Conservation (phyloP, 331 rosid genomes). For the Quercus lobata region DNA sequence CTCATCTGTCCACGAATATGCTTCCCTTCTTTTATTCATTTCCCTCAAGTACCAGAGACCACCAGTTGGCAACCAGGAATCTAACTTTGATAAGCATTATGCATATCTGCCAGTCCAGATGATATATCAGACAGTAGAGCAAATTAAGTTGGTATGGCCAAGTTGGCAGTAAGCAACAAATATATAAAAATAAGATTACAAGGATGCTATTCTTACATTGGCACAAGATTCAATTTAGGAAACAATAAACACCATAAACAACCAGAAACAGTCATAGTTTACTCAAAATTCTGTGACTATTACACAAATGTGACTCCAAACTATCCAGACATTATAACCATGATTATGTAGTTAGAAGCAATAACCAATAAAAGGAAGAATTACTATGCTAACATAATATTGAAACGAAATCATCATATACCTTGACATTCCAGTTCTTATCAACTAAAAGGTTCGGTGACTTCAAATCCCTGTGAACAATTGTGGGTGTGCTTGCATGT, state of each 20-base stretch:
- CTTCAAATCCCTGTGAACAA: slow-evolving; percentile 97
- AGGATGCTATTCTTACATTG: not conserved
- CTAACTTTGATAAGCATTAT: not conserved
- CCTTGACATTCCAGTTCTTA: slow-evolving; percentile 98
- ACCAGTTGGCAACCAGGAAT: not conserved
- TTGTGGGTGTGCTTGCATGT: slow-evolving; percentile 88
- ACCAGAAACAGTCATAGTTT: not conserved
- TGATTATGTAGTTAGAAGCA: not conserved
- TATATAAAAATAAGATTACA: not conserved
- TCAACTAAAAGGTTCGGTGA: slow-evolving; percentile 99
- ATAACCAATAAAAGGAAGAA: slow-evolving; percentile 7
- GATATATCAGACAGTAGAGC: not conserved
- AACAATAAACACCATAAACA: not conserved
- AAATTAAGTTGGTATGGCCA: not conserved
- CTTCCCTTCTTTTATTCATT: too few relatives aligned
- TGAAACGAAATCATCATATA: slow-evolving; percentile 20
- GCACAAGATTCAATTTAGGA: not conserved
- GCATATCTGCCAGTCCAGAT: not conserved
- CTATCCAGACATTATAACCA: not conserved
- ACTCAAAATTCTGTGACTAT: not conserved
- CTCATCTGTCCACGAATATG: too few relatives aligned
- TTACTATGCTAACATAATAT: slow-evolving; percentile 6
- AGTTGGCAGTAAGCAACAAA: not conserved
- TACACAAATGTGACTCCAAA: not conserved
- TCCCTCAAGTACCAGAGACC: not conserved